These are phyloP conservation scores for Blastomyces parvus DNA, from an alignment of 2,329 filamentous ascomycete genomes.

Conservation along the genomic window DNA sequence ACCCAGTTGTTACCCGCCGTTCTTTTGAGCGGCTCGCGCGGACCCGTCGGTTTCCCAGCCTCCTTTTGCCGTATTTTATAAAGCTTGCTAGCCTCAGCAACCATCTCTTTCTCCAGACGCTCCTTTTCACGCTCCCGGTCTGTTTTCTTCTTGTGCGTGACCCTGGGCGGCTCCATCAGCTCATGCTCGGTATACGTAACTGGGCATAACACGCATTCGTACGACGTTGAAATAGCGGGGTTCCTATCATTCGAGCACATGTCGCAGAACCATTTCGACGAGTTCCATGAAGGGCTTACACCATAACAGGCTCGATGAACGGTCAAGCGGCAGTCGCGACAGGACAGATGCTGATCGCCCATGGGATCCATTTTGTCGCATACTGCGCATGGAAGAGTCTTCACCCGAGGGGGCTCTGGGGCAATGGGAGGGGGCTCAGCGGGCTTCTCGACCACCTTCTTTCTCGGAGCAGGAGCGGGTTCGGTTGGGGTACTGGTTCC, in stretches of 20 bases:
- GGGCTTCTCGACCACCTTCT: conserved; percentile 48
- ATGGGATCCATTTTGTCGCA: conserved; percentile 65
- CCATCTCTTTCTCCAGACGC: conserved; percentile 71
- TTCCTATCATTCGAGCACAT: conserved; percentile 92
- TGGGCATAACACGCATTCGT: conserved; percentile 87
- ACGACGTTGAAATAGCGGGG: conserved; percentile 83
- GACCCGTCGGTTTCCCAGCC: conserved; percentile 69
- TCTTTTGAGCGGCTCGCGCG: conserved; percentile 82
- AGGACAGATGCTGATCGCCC: conserved; percentile 65
- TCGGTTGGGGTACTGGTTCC: conserved; percentile 37
- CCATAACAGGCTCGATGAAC: conserved; percentile 92
- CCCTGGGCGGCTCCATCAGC: conserved; percentile 71
- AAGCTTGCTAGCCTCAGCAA: conserved; percentile 66
- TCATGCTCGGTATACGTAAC: conserved; percentile 72
- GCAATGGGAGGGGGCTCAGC: conserved; percentile 51
- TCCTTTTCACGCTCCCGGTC: conserved; percentile 89
- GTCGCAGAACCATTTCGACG: conserved; percentile 85
- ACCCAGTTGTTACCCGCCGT: conserved; percentile 98
- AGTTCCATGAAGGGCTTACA: conserved; percentile 57
- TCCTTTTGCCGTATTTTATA: conserved; percentile 78
- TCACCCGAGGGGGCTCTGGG: conserved; percentile 70
- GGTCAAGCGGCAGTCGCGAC: conserved; percentile 78
- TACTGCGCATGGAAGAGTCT: conserved; percentile 71
- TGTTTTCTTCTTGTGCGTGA: conserved; percentile 75
- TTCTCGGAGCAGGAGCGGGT: conserved; percentile 48